A percentile compares a stretch with the other conserved stretches of the same genome.
These are phyloP conservation scores for Saccharata proteae DNA, from an alignment of 2,329 filamentous ascomycete species.

Conservation along the genomic window DNA sequence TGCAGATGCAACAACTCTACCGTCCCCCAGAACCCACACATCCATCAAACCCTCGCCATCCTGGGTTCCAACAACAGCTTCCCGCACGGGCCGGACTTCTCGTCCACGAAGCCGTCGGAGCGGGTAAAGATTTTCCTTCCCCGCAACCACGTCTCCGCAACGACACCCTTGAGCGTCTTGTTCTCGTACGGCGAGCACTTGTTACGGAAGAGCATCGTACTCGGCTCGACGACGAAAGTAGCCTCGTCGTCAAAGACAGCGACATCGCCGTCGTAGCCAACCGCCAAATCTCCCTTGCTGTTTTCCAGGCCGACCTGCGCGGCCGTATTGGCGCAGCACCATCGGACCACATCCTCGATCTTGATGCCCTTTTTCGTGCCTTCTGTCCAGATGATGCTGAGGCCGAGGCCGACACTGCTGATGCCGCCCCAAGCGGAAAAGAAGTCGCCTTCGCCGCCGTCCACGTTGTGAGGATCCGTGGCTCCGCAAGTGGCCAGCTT, in stretches of 20 bases:
- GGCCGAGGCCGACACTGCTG: conserved; percentile 79
- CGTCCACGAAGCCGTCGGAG: conserved; percentile 46
- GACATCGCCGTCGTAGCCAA: conserved; percentile 79
- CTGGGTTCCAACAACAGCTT: conserved; percentile 40
- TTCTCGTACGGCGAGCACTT: conserved; percentile 86
- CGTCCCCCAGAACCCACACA: too few relatives aligned
- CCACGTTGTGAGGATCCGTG: conserved; percentile 14
- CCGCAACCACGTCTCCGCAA: conserved; percentile 75
- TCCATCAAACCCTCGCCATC: conserved; percentile 14
- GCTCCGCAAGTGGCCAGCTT: conserved; percentile 45
- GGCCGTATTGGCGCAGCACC: conserved; percentile 80
- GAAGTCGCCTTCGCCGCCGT: conserved; percentile 60
- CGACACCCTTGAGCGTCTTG: conserved; percentile 62
- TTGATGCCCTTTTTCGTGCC: conserved; percentile 47
- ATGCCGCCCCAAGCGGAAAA: conserved; percentile 96
- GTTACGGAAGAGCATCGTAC: conserved; percentile 89
- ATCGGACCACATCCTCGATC: conserved; percentile 67
- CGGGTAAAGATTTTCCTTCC: conserved; percentile 63
- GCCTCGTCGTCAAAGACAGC: conserved; percentile 84
- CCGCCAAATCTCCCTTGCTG: conserved; percentile 67
- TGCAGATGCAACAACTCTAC: too few relatives aligned
- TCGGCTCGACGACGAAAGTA: conserved; percentile 54
- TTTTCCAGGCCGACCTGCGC: conserved; percentile 74
- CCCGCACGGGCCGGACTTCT: conserved; percentile 41
- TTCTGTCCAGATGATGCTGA: conserved; percentile 81